Base-by-base conservation (phyloP, 192 early-diverging fungal species). In the Coemansia furcata region DNA sequence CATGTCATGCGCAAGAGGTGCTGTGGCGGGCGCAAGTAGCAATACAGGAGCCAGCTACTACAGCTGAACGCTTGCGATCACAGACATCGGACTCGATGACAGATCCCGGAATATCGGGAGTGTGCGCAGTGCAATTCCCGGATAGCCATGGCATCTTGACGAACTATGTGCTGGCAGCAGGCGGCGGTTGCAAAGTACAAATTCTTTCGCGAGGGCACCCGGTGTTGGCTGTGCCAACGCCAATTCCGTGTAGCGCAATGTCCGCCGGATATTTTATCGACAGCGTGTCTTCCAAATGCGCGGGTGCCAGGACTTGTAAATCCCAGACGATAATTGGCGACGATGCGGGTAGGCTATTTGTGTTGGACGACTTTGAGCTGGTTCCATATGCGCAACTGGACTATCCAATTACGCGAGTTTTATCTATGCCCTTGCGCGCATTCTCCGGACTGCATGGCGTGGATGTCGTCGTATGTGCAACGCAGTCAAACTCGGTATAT, bases 241-340 rank as follows among this genome's bases (percentile, higher is more conserved):
- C 62, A 11, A 43, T 65, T 29, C 69, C 67, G 2, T 69, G 68
- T 43, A 73, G 40, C n/a, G 39, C 65, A 10, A 42, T 82, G 49
- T 71, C 68, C 6, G 32, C 74, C 7, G 79, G 79, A 15, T n/a
- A 33, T 4, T 82, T 82, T 43, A 30, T 63, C 21, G 63, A 38
- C 35, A 19, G 44, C 19, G 46, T 19, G 54, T n/a, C 54, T 57
- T 29, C 15, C 47, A 36, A 23, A 39, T 6, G n/a, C 58, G 23
- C 21, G 23, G 10, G 42, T n/a, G 35, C 15, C 26, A 60, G 38
- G 3, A 59, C 30, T n/a, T 21, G 23, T 36, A 58, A 23, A 46
- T 68, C 58, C 6, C 77, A 79, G 65, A 68, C 72, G 19, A 55
- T 80, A 7, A 2, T 75, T 19, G 79, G 79, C 64, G 79, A 81